These are phyloP conservation scores for Phytophthora litchii DNA, from an alignment of 352 stramenopile genomes.

Conservation along the genomic window DNA sequence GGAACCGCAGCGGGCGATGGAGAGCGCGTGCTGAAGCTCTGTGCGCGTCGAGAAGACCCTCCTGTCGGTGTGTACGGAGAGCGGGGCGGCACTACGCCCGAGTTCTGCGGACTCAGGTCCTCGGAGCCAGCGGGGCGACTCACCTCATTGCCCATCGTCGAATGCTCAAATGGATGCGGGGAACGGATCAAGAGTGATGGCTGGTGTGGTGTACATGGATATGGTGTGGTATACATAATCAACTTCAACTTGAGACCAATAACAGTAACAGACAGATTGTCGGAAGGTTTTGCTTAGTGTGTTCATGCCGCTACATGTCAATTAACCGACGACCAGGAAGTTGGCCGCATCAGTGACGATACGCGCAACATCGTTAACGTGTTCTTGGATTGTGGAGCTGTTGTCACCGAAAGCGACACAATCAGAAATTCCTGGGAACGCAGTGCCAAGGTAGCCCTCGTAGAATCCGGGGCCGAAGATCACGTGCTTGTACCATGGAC, in stretches of 20 bases:
- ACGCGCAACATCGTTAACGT: conserved; percentile 40
- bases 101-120: conserved; percentile 34
- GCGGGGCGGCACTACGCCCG: conserved; percentile 25
- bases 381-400: conserved; percentile 29
- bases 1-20: conserved; percentile 16
- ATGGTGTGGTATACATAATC: background rate
- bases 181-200: conserved; percentile 21
- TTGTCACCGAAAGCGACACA: conserved; percentile 42
- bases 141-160: conserved; percentile 63
- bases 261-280: too few species aligned
- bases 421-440: conserved; percentile 49
- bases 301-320: too few species aligned
- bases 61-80: conserved; percentile 41
- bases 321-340: conserved; percentile 6
- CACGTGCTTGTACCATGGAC: conserved; percentile 47
- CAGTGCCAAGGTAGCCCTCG: conserved; percentile 30
- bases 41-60: conserved; percentile 31
- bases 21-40: conserved; percentile 50
- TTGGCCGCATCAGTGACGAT: conserved; percentile 29
- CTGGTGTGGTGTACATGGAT: conserved; percentile 9
- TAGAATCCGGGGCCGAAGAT: conserved; percentile 27
- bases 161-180: conserved; percentile 12
- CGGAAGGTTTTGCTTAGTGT: too few species aligned
- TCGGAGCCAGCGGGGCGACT: conserved; percentile 43
- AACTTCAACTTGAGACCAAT: conserved; percentile 35